Percentiles rank a stretch among this genome's conserved stretches.
phyloP scores from a whole-genome alignment of 192 early-diverging fungal genomes.

The Umbelopsis sp. region DNA sequence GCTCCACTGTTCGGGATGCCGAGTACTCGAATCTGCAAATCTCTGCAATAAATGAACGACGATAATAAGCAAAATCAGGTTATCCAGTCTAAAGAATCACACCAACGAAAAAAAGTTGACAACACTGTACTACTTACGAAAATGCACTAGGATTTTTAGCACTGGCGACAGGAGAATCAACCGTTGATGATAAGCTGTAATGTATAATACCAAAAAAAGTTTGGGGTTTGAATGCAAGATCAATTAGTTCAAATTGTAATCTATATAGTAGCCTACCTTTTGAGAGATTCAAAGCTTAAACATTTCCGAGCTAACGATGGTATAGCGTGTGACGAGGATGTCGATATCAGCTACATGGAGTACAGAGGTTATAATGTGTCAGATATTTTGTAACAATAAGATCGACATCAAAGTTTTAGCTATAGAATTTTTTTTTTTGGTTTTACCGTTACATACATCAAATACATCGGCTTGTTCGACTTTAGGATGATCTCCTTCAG shows the following conservation, averaged over 20 bases:
- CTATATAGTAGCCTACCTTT: background rate
- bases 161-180: background rate
- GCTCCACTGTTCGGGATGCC: constrained; percentile 61
- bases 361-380: background rate
- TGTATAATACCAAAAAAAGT: background rate
- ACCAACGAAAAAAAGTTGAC: background rate
- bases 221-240: background rate
- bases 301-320: constrained; percentile 12
- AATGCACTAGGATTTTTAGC: background rate
- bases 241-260: background rate
- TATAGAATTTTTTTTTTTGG: background rate
- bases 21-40: constrained; percentile 35
- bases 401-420: background rate
- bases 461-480: constrained; percentile 6
- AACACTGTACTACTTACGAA: constrained; percentile 1
- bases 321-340: constrained; percentile 4
- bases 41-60: background rate
- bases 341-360: background rate
- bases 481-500: background rate
- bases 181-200: background rate
- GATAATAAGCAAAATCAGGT: background rate
- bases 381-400: background rate
- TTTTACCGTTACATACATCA: constrained; percentile 2
- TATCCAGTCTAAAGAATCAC: background rate
- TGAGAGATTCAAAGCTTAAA: constrained; percentile 5